Base-by-base conservation (phyloP, 306 rosid species). In the Cicer pinnatifidum region DNA sequence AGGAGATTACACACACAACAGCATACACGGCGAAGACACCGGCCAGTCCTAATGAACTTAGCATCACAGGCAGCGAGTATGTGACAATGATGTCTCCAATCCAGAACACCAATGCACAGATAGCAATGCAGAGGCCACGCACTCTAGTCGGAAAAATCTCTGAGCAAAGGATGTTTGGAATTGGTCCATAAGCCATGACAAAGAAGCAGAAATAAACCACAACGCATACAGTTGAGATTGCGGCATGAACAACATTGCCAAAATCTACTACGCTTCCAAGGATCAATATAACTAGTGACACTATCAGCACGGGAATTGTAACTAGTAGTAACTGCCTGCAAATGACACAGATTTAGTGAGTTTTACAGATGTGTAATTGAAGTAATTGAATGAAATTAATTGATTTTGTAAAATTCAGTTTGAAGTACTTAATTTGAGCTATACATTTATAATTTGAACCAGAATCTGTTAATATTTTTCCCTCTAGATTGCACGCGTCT, bases 121-220 rank as follows among this genome's bases (percentile, higher is more conserved):
- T 86, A 16, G 94, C 97, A 78, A 87, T 87, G 89, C 94, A 89
- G 71, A 91, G 85, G 65, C 94, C 97, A 11, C 94, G 94, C 38
- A 89, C 97, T 80, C 90, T 87, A 1, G 97, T 91, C 0, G 89
- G 97, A 44, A 91, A 91, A 15, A 91, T 91, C 85, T 91, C 97
- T 0, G 94, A 78, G 84, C 92, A 85, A 15, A 91, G 88, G 71
- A 91, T 89, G 78, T 91, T 91, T 52, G 94, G 97, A 67, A 91
- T 80, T 23, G 97, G 94, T 12, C 97, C 97, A 46, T 87, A 91
- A 15, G 82, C 97, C 89, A 35, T 82, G 28, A 91, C 97, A 59
- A 91, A 88, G 78, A 33, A 10, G 75, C 92, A 91, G 81, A 91
- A 91, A 69, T 88, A 91, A 15, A 80, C 19, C 3, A 91, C 37